These are phyloP conservation scores for Ramichloridium luteum DNA, from an alignment of 2,329 filamentous ascomycete species.

Conservation along the genomic window DNA sequence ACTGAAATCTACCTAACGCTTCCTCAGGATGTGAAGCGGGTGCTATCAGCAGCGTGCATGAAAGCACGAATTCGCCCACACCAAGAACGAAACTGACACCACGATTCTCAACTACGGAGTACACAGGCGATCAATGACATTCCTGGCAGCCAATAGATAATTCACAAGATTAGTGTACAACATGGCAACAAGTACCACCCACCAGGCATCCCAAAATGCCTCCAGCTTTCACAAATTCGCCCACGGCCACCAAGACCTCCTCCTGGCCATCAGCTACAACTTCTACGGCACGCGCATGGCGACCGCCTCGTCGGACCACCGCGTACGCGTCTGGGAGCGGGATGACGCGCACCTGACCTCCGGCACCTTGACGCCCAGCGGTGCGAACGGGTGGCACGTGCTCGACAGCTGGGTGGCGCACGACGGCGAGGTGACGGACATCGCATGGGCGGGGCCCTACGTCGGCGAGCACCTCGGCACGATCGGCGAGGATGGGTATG, in stretches of 20 bases:
- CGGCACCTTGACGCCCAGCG: constrained; percentile 36
- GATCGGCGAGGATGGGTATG: constrained; percentile 77
- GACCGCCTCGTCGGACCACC: constrained; percentile 83
- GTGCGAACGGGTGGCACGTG: constrained; percentile 55
- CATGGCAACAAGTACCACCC: constrained; percentile 1
- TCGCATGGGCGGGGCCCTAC: constrained; percentile 87
- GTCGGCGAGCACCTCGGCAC: constrained; percentile 81
- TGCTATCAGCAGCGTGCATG: too few species aligned
- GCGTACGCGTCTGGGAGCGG: constrained; percentile 80
- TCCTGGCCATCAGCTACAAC: constrained; percentile 80
- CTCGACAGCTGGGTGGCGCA: constrained; percentile 86
- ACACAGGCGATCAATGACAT: too few species aligned
- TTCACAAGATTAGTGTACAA: background rate
- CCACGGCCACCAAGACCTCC: constrained; percentile 66
- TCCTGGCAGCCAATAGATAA: constrained; percentile 1
- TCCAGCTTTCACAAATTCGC: constrained; percentile 45
- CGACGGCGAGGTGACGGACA: constrained; percentile 78
- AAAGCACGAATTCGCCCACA: too few species aligned
- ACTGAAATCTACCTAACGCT: too few species aligned
- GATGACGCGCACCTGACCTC: constrained; percentile 44
- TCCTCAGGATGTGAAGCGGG: too few species aligned
- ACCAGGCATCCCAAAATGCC: constrained; percentile 16
- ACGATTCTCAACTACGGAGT: too few species aligned
- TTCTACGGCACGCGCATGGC: constrained; percentile 84
- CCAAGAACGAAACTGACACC: too few species aligned